phyloP scores from a whole-genome alignment of 2,329 filamentous ascomycete genomes.

The Thermochaetoides dissita region DNA sequence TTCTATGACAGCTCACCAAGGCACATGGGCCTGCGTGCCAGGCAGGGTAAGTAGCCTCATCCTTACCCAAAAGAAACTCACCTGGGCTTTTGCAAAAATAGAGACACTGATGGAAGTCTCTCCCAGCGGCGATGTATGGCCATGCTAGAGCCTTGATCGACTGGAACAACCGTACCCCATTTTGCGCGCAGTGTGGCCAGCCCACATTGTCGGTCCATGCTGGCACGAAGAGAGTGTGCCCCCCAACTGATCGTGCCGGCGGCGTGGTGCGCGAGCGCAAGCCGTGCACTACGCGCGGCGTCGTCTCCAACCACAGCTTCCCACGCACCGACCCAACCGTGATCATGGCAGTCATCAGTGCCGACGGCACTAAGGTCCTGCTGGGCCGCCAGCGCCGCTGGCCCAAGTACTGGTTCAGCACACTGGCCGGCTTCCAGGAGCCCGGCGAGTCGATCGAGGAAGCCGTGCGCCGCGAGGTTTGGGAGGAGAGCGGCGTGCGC shows the following conservation, averaged over 20 bases:
- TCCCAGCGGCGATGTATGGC: slow-evolving; percentile 70
- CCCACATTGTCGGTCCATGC: slow-evolving; percentile 66
- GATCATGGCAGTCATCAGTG: slow-evolving; percentile 82
- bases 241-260: slow-evolving; percentile 49
- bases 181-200: slow-evolving; percentile 79
- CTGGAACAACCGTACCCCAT: slow-evolving; percentile 88
- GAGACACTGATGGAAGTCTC: not conserved
- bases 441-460: slow-evolving; percentile 77
- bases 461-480: slow-evolving; percentile 68
- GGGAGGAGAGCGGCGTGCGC: slow-evolving; percentile 69
- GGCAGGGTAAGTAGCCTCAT: slow-evolving; percentile 27
- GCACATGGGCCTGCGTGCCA: slow-evolving; percentile 29
- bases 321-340: slow-evolving; percentile 88
- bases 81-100: too few relatives aligned
- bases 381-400: slow-evolving; percentile 76
- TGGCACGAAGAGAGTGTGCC: slow-evolving; percentile 69
- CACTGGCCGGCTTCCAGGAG: slow-evolving; percentile 76
- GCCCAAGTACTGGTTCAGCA: slow-evolving; percentile 76
- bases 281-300: slow-evolving; percentile 67
- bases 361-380: slow-evolving; percentile 62
- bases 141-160: slow-evolving; percentile 79
- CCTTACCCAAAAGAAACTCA: too few relatives aligned
- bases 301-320: slow-evolving; percentile 82
- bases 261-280: slow-evolving; percentile 38
- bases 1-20: slow-evolving; percentile 46